Base-by-base conservation (phyloP, 176 grass and related monocot genomes). In the Rhynchospora breviuscula region DNA sequence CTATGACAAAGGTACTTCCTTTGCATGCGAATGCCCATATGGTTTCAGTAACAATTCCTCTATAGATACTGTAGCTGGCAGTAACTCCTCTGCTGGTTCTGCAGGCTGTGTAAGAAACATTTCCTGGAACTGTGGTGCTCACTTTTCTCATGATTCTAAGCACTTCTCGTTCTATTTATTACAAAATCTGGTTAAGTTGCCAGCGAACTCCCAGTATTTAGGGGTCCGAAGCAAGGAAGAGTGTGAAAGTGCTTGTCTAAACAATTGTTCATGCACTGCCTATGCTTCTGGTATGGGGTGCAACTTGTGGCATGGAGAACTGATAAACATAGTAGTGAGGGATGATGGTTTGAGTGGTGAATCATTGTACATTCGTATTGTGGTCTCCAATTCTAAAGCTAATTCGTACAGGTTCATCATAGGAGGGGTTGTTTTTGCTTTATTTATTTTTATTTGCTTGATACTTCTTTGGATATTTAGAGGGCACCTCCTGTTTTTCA, bases 261-360 rank as follows among this genome's bases (percentile, higher is more conserved):
- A n/a, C 68, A 91, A 88, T 78, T 91, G 89, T 59, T 91, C 87
- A 62, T 88, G 89, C 33, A 52, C 85, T 4, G 89, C 89, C 6
- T 91, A 91, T 67, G 59, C 86, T 1, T 73, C 49, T 69, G 60
- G 10, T 21, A n/a, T 40, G 6, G 78, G 78, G 52, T 91, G 89
- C 83, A 81, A 66, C 21, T 15, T 91, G 0, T 91, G 89, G 89
- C 56, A 79, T 25, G 52, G 84, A 19, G 47, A 85, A 45, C 17
- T 91, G 33, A 85, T 83, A 43, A 81, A 88, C 72, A 6, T 80
- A 59, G 81, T 68, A n/a, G 65, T 79, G 9, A 47, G 80, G 10
- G 52, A 67, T 60, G 68, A 43, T 40, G 83, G 66, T 49, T 64
- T 70, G 7, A 81, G 80, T 19, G 84, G 18, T 19, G 53, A 58